These are phyloP conservation scores for Colletotrichum filicis DNA, from an alignment of 2,329 filamentous ascomycete genomes.

Conservation along the genomic window DNA sequence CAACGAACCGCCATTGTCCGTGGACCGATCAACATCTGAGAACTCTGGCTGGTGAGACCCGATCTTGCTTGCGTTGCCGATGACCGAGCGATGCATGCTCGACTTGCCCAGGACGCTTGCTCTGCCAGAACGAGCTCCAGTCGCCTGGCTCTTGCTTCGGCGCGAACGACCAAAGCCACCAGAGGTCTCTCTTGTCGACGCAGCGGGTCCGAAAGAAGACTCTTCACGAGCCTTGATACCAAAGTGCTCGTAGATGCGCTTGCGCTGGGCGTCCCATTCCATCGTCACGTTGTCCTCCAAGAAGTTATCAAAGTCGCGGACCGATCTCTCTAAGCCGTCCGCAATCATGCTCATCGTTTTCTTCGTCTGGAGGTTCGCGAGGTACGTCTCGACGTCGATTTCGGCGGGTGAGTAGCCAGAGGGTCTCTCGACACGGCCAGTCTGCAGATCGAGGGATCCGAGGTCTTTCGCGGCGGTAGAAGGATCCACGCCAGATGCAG, in stretches of 20 bases:
- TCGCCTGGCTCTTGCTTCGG: conserved; percentile 58
- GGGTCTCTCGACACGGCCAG: conserved; percentile 56
- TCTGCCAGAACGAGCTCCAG: conserved; percentile 69
- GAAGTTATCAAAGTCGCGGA: conserved; percentile 92
- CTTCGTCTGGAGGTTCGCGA: conserved; percentile 88
- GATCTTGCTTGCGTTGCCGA: conserved; percentile 80
- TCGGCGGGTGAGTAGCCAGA: conserved; percentile 59
- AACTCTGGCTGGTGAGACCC: conserved; percentile 70
- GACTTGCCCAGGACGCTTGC: conserved; percentile 65
- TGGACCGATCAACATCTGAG: conserved; percentile 73
- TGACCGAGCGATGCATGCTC: conserved; percentile 83
- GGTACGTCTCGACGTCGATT: conserved; percentile 80
- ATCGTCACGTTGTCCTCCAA: conserved; percentile 94
- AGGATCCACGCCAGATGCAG: conserved; percentile 92
- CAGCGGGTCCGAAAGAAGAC: conserved; percentile 43
- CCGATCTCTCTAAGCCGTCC: conserved; percentile 89
- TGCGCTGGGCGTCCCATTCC: conserved; percentile 95
- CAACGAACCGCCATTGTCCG: conserved; percentile 56
- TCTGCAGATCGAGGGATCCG: conserved; percentile 76
- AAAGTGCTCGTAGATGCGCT: conserved; percentile 95
- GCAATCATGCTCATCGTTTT: conserved; percentile 92
- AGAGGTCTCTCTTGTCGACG: conserved; percentile 57
- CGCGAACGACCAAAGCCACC: conserved; percentile 71
- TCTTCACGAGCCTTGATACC: conserved; percentile 77
- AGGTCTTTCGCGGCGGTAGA: conserved; percentile 88